phyloP scores from a whole-genome alignment of 164 flowering plant species.

The Chimonanthus salicifolius region DNA sequence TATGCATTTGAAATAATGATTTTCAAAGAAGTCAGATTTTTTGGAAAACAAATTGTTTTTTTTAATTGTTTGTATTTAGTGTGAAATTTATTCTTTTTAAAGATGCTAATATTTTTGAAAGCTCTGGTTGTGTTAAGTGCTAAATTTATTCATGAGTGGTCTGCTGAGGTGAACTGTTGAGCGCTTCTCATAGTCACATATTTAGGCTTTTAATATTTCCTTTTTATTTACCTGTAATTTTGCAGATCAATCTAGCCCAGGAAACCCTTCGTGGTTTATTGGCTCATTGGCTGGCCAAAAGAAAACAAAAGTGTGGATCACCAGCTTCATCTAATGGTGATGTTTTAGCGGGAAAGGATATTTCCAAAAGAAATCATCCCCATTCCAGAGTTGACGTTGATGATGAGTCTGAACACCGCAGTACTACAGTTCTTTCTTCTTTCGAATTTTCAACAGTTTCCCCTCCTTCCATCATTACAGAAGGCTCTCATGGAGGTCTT shows the following conservation, averaged over 20 bases:
- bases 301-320: conserved; percentile 60
- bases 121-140: not conserved
- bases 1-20: not conserved
- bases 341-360: conserved; percentile 50
- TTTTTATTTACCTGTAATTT: not conserved
- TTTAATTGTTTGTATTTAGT: too few species aligned
- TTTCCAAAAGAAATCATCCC: conserved; percentile 41
- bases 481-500: conserved; percentile 93
- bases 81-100: too few species aligned
- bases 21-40: not conserved
- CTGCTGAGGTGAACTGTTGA: too few species aligned
- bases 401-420: conserved; percentile 60
- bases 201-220: not conserved
- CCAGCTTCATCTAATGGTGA: conserved; percentile 77
- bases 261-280: conserved; percentile 91
- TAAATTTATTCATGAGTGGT: not conserved
- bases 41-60: not conserved
- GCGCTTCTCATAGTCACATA: not conserved
- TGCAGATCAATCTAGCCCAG: conserved; percentile 89
- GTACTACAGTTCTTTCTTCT: conserved; percentile 65
- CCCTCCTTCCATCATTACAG: conserved; percentile 96
- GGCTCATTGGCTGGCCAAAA: conserved; percentile 74
- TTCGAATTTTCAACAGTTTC: conserved; percentile 77
- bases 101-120: too few species aligned
- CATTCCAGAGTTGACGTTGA: conserved; percentile 73